Conservation (phyloP, 208 protist genomes). For the Acanthamoeba culbertsoni region DNA sequence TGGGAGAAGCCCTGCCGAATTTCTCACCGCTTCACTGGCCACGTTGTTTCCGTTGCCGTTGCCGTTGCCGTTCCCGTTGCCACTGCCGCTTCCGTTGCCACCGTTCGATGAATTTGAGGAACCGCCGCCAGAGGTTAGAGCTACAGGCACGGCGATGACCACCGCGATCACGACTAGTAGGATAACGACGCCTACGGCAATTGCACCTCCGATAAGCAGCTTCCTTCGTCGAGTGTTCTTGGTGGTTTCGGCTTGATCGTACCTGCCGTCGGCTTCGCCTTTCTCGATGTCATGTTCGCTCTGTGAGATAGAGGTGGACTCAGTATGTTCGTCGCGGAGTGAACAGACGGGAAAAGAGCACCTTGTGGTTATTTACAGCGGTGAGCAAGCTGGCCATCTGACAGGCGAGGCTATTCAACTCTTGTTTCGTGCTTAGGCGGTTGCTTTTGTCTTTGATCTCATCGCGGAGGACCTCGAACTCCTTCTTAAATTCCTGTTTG, state of each 20-base stretch:
- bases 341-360: background rate
- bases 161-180: background rate
- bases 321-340: too few relatives aligned
- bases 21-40: too few relatives aligned
- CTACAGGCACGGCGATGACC: background rate
- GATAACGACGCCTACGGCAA: background rate
- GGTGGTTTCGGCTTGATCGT: background rate
- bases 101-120: background rate
- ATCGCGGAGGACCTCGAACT: background rate
- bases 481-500: constrained; percentile 3
- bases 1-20: too few relatives aligned
- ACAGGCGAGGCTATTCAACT: background rate
- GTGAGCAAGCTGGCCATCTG: background rate
- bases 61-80: background rate
- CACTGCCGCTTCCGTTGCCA: background rate
- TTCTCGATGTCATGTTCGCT: background rate
- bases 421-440: background rate
- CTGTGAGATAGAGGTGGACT: background rate
- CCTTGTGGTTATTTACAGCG: constrained; percentile 14
- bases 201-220: background rate
- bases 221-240: background rate
- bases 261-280: background rate
- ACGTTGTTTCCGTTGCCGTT: background rate
- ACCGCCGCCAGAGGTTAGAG: background rate
- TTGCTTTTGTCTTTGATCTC: background rate